Evolutionary conservation across 2,329 filamentous ascomycete genomes (phyloP).

Genomic region (Colletotrichum filicis): DNA sequence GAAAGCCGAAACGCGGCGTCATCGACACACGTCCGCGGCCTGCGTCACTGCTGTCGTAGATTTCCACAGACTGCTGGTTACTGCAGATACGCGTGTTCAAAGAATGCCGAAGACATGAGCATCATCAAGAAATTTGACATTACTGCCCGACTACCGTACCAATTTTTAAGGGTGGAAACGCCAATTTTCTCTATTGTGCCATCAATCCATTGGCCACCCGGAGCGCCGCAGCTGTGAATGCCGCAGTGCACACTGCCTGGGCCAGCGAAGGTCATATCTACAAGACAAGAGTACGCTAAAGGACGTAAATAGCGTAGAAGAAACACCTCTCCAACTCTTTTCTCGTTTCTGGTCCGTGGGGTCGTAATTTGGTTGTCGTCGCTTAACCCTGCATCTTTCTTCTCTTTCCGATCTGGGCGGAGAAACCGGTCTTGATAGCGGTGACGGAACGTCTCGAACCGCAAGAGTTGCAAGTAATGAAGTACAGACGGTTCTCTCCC

Average conservation of each 20-base stretch:
- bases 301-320: slow-evolving; percentile 33
- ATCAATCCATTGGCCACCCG: slow-evolving; percentile 27
- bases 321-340: slow-evolving; percentile 15
- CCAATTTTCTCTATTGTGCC: slow-evolving; percentile 31
- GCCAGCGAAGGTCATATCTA: slow-evolving; percentile 28
- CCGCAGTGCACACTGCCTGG: slow-evolving; percentile 28
- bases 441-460: slow-evolving; percentile 88
- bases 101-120: too few relatives aligned
- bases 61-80: background rate
- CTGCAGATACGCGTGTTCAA: background rate
- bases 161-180: slow-evolving; percentile 27
- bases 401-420: slow-evolving; percentile 98
- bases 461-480: slow-evolving; percentile 78
- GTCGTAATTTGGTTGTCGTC: background rate
- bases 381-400: slow-evolving; percentile 88
- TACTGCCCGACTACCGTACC: slow-evolving; percentile 16
- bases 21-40: background rate
- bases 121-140: background rate
- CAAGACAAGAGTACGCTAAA: slow-evolving; percentile 32
- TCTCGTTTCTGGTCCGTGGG: slow-evolving; percentile 6
- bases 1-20: background rate
- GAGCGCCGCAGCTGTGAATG: slow-evolving; percentile 16
- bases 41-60: background rate
- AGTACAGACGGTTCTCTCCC: slow-evolving; percentile 98
- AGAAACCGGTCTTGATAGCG: slow-evolving; percentile 99